Base-by-base conservation (phyloP, 2,329 filamentous ascomycete species). In the Acrodontium crateriforme region DNA sequence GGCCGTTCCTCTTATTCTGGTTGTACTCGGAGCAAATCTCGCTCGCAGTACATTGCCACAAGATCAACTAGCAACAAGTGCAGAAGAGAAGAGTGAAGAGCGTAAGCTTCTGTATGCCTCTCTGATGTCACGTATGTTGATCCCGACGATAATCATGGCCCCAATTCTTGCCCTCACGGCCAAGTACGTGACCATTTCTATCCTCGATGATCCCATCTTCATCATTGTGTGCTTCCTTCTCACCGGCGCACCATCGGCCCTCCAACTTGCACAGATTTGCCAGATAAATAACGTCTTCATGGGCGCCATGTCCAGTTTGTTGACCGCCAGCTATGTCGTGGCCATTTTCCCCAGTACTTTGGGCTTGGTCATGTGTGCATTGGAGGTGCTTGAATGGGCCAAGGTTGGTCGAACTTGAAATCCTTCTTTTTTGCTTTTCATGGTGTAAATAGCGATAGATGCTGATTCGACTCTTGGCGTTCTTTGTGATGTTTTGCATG, bases 281-380 rank as follows among this genome's bases (percentile, higher is more conserved):
- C 89, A 95, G 65, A 80, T 95, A 59, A 98, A 98, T 56, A 78
- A 78, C 38, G 89, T 98, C 7, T 98, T 83, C 54, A 87, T 95
- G 63, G 74, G 78, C 11, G 83, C 89, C 26, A 95, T 98, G 85
- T 80, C 81, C 37, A 80, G 74, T 53, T 68, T 98, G 31, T 60
- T 95, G 27, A 93, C 95, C 63, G 87, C 94, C 62, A 94, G 87
- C 59, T 92, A 92, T 50, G 83, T 98, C 34, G 76, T 94, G 38
- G 83, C 78, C 76, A 95, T 98, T 42, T 67, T 98, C 27, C 89
- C 89, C 2, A 93, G 83, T 20, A 98, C 89, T 2, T 68, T 98
- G 22, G 50, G 91, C 18, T 68, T 95, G 23, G 89, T 98, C 30
- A 78, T 95, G 71, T 71, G 80, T 49, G 89, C 87, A 12, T 65